Evolutionary conservation across 768 basidiomycete species (phyloP).

Genomic region (Pisolithus marmoratus): DNA sequence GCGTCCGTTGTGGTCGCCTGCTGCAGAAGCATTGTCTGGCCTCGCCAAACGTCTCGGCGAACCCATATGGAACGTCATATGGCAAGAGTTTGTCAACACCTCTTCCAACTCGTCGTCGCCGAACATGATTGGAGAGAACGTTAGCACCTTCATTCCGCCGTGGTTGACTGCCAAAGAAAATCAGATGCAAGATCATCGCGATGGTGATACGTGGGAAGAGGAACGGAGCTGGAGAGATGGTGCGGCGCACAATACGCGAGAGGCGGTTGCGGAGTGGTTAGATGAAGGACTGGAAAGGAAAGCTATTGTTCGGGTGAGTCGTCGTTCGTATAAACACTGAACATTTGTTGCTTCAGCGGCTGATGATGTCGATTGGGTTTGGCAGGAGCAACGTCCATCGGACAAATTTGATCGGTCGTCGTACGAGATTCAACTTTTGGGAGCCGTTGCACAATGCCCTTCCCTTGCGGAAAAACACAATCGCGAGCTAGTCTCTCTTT

Average conservation of each 20-base stretch:
- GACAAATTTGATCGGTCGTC: conserved; percentile 68
- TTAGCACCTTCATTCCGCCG: conserved; percentile 7
- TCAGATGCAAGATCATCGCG: conserved; percentile 13
- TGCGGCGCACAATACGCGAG: conserved; percentile 55
- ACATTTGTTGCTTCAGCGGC: not conserved
- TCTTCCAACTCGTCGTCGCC: conserved; percentile 32
- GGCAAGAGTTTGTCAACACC: conserved; percentile 37
- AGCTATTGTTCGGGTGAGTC: conserved; percentile 32
- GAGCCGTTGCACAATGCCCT: conserved; percentile 60
- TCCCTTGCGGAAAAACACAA: conserved; percentile 82
- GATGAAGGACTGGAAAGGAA: conserved; percentile 23
- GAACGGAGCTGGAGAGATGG: conserved; percentile 78
- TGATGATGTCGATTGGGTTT: not conserved
- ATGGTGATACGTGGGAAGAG: conserved; percentile 45
- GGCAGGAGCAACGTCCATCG: conserved; percentile 33
- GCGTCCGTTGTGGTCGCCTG: conserved; percentile 83
- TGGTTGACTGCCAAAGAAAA: conserved; percentile 22
- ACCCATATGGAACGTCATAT: conserved; percentile 65
- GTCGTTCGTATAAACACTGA: not conserved
- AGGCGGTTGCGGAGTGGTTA: conserved; percentile 44
- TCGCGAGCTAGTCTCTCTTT: conserved; percentile 80
- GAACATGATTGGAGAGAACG: not conserved
- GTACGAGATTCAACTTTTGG: conserved; percentile 80
- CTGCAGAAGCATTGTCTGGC: conserved; percentile 57
- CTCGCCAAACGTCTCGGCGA: conserved; percentile 57